Evolutionary conservation across 1,284 basidiomycete species (phyloP).

Genomic region (Apiotrichum akiyoshidainum): DNA sequence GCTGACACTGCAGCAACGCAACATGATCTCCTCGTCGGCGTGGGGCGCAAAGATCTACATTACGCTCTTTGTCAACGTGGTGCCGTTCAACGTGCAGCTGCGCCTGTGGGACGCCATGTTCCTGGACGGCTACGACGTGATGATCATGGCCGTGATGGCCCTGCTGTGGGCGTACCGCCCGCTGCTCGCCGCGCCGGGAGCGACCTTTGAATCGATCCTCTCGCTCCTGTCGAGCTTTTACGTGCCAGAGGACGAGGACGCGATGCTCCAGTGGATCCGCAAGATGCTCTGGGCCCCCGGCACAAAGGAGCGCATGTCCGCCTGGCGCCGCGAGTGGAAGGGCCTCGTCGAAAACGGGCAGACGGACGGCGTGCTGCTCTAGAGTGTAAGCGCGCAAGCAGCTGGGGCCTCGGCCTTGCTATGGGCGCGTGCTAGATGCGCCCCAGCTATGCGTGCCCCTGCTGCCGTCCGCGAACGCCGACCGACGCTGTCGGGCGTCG

Average conservation of each 20-base stretch:
- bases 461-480: too few relatives aligned
- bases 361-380: conserved; percentile 31
- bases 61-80: conserved; percentile 88
- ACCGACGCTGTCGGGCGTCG: too few relatives aligned
- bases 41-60: conserved; percentile 99
- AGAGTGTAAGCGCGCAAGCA: not conserved
- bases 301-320: conserved; percentile 63
- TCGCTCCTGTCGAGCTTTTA: conserved; percentile 87
- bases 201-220: conserved; percentile 87
- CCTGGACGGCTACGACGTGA: conserved; percentile 83
- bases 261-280: conserved; percentile 73
- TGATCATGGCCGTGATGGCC: conserved; percentile 77
- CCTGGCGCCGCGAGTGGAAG: conserved; percentile 51
- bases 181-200: conserved; percentile 37
- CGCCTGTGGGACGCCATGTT: conserved; percentile 92
- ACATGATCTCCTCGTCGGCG: conserved; percentile 85
- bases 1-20: conserved; percentile 57
- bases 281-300: conserved; percentile 68
- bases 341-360: conserved; percentile 34
- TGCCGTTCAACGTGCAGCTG: conserved; percentile 94
- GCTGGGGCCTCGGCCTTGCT: not conserved
- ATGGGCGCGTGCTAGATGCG: not conserved
- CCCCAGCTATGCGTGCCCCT: too few relatives aligned
- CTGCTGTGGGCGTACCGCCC: conserved; percentile 76
- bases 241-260: conserved; percentile 80